These are phyloP conservation scores for Phytopythium helicoides DNA, from an alignment of 352 stramenopile genomes.

Conservation along the genomic window DNA sequence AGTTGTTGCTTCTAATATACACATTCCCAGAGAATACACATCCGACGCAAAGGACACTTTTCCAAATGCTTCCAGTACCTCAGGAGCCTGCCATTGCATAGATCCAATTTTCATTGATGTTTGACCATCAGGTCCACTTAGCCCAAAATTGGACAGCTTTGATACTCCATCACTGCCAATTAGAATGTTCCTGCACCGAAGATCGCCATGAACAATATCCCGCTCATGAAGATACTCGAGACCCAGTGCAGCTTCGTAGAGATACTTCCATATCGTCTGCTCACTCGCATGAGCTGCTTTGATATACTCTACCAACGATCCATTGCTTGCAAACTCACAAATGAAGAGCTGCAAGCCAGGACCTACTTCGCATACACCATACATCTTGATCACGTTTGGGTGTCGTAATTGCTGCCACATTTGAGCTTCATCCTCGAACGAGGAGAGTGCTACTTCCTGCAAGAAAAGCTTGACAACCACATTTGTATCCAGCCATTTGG, in stretches of 20 bases:
- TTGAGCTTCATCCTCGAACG: conserved; percentile 8
- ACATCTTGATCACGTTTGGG: too few relatives aligned
- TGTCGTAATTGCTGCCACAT: conserved; percentile 10
- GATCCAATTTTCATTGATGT: too few relatives aligned
- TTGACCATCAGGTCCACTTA: too few relatives aligned
- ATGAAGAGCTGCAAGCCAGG: conserved; percentile 15
- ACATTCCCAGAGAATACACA: too few relatives aligned
- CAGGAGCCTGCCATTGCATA: too few relatives aligned
- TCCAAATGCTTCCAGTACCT: too few relatives aligned
- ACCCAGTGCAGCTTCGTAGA: conserved; percentile 22
- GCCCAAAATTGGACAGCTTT: conserved; percentile 26
- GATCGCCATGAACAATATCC: too few relatives aligned
- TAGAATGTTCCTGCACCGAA: conserved; percentile 28
- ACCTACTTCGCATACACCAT: neutral
- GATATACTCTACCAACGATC: conserved; percentile 20
- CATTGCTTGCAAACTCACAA: conserved; percentile 16
- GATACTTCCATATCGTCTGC: conserved; percentile 9
- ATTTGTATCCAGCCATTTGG: conserved; percentile 14
- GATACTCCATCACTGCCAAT: conserved; percentile 11
- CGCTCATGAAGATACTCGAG: conserved; percentile 26
- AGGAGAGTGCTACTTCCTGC: neutral
- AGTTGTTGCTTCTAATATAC: conserved; percentile 5
- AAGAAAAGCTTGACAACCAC: conserved; percentile 10
- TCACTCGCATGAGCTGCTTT: neutral
- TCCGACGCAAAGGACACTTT: too few relatives aligned